Conservation (phyloP, 208 protist species). For the Polymyxa betae region DNA sequence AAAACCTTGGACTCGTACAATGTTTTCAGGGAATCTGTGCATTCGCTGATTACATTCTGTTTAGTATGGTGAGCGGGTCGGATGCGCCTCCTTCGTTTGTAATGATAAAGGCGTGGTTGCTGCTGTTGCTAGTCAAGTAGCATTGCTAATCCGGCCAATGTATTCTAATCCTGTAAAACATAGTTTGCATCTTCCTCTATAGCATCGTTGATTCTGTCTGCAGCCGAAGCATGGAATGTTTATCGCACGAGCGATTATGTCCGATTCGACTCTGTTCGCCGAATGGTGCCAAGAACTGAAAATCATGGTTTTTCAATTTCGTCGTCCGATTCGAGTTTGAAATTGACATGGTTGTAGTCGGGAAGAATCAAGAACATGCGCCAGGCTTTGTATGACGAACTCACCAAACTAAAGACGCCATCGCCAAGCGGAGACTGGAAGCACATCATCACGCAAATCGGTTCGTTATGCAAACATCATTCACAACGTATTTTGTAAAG, state of each 20-base stretch:
- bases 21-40: neutral
- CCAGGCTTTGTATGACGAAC: constrained; percentile 34
- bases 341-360: neutral
- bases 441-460: constrained; percentile 45
- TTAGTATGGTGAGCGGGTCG: constrained; percentile 27
- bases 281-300: neutral
- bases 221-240: constrained; percentile 17
- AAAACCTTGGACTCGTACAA: constrained; percentile 40
- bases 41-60: neutral
- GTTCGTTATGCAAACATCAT: constrained; percentile 16
- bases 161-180: constrained; percentile 26
- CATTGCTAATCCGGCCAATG: constrained; percentile 39
- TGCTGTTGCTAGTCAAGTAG: neutral
- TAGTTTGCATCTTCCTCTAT: neutral
- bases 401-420: constrained; percentile 15
- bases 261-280: neutral
- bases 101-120: neutral
- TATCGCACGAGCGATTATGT: neutral
- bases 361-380: neutral
- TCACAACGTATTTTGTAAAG: neutral
- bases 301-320: neutral
- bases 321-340: neutral
- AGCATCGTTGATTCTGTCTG: neutral
- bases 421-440: constrained; percentile 32
- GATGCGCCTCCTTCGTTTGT: constrained; percentile 49